These are phyloP conservation scores for Microstegium vimineum DNA, from an alignment of 176 grass and related monocot species.

Conservation along the genomic window DNA sequence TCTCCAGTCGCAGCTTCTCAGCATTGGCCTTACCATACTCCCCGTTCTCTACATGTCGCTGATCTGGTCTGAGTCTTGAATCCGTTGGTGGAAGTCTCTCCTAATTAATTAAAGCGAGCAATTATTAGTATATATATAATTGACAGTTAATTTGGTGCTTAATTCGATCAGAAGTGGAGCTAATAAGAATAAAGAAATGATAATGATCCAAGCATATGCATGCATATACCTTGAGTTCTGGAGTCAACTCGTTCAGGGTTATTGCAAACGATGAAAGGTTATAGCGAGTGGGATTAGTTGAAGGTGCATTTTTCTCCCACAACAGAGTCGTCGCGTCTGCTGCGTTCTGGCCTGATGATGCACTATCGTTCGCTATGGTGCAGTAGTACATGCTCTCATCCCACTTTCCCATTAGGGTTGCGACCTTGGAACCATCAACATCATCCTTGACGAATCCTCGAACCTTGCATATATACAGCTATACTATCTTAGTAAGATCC, in stretches of 20 bases:
- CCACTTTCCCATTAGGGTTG: constrained; percentile 74
- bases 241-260: constrained; percentile 73
- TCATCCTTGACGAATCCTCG: constrained; percentile 60
- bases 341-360: constrained; percentile 19
- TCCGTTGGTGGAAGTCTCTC: constrained; percentile 87
- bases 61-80: constrained; percentile 89
- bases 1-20: constrained; percentile 72
- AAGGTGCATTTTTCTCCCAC: constrained; percentile 74
- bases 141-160: neutral
- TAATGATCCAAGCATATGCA: neutral
- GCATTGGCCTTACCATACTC: constrained; percentile 77
- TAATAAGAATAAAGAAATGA: constrained; percentile 6
- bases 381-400: constrained; percentile 67
- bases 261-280: constrained; percentile 87
- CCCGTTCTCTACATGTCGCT: constrained; percentile 78
- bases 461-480: constrained; percentile 52
- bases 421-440: constrained; percentile 45
- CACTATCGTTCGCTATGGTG: constrained; percentile 30
- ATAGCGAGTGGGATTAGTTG: constrained; percentile 73
- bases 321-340: constrained; percentile 52
- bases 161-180: neutral
- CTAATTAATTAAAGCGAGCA: constrained; percentile 57
- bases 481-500: constrained; percentile 43
- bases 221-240: constrained; percentile 53
- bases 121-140: too few species aligned